Conservation (phyloP, 1,284 basidiomycete genomes). For the Apiotrichum siamense region DNA sequence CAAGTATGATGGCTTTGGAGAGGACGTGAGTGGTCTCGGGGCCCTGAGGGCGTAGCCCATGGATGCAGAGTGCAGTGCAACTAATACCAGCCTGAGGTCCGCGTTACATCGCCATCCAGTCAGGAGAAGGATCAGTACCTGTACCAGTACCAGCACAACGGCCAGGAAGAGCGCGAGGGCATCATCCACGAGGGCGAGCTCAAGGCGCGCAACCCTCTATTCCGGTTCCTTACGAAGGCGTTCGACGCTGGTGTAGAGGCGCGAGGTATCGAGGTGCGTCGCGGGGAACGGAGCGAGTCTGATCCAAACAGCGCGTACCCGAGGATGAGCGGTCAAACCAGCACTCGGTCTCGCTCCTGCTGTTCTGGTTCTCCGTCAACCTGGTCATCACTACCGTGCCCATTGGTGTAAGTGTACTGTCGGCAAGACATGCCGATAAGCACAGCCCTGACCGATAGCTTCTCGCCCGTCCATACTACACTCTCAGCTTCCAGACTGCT, state of each 20-base stretch:
- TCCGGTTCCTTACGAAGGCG: constrained; percentile 17
- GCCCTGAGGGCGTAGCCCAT: no score
- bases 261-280: constrained; percentile 22
- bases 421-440: background rate
- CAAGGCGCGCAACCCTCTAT: constrained; percentile 5
- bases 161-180: no score
- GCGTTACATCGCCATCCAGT: no score
- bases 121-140: no score
- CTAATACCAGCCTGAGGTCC: no score
- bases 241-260: constrained; percentile 33
- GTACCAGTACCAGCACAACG: no score
- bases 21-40: no score
- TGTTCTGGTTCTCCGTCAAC: constrained; percentile 35
- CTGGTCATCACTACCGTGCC: constrained; percentile 55
- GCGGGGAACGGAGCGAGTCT: background rate
- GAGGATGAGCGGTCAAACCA: constrained; percentile 22
- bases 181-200: constrained; percentile 4
- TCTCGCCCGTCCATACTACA: constrained; percentile 53
- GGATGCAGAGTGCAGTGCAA: no score
- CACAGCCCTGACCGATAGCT: constrained; percentile 28
- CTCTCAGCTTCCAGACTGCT: constrained; percentile 52
- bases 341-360: constrained; percentile 23
- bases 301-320: constrained; percentile 20
- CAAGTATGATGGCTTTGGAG: no score
- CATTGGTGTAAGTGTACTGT: constrained; percentile 47